These are phyloP conservation scores for Silene noctiflora DNA, from an alignment of 179 eudicot genomes.

Conservation along the genomic window DNA sequence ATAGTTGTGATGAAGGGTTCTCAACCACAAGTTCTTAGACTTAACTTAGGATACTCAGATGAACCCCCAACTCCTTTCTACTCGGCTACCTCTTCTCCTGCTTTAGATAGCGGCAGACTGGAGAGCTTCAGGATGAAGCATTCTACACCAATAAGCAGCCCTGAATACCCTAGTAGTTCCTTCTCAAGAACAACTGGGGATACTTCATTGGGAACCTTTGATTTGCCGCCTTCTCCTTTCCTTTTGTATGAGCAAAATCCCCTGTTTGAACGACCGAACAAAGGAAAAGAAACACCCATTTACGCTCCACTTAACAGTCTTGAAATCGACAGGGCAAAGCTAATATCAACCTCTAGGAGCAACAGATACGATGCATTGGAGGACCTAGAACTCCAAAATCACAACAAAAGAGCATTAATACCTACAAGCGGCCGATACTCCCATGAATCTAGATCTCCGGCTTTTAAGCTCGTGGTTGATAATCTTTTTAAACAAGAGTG, in stretches of 20 bases:
- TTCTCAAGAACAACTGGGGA: conserved; percentile 57
- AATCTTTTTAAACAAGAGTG: conserved; percentile 29
- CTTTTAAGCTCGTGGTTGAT: conserved; percentile 27
- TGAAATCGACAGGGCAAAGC: conserved; percentile 30
- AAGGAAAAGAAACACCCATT: conserved; percentile 35
- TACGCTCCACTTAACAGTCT: conserved; percentile 25
- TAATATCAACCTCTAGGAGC: conserved; percentile 28
- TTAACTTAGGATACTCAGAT: conserved; percentile 58
- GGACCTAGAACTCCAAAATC: conserved; percentile 40
- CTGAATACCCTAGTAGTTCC: conserved; percentile 63
- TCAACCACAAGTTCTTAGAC: conserved; percentile 69
- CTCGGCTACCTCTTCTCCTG: conserved; percentile 79
- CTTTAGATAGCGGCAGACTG: conserved; percentile 38
- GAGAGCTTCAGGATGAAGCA: conserved; percentile 53
- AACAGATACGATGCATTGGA: conserved; percentile 29
- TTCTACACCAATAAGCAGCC: conserved; percentile 84
- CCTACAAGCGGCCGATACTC: conserved; percentile 26
- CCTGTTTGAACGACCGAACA: conserved; percentile 56
- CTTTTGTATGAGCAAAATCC: conserved; percentile 72
- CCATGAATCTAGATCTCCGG: conserved; percentile 20
- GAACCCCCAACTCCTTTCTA: conserved; percentile 71
- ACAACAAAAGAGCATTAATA: conserved; percentile 27
- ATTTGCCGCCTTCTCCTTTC: conserved; percentile 46
- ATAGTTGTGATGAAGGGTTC: conserved; percentile 80
- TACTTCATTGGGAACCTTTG: conserved; percentile 48